Conservation (phyloP, 2,329 filamentous ascomycete genomes). For the Alternaria consortialis region DNA sequence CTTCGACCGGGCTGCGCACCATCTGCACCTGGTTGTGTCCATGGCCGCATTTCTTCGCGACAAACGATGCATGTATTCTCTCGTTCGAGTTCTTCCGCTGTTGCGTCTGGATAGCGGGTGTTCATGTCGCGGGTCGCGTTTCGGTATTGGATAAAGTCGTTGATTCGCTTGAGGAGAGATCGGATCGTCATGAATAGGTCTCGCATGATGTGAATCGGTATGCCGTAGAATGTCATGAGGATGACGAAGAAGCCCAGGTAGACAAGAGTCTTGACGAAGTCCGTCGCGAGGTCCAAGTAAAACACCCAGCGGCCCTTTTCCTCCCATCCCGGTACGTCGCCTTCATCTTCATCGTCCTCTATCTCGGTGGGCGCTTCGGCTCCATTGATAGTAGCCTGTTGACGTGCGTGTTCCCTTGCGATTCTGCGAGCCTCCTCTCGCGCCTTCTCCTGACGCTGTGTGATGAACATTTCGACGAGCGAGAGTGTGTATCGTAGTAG, state of each 20-base stretch:
- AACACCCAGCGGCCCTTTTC: constrained; percentile 93
- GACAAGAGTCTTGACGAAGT: constrained; percentile 88
- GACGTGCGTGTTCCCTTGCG: constrained; percentile 74
- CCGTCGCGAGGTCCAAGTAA: constrained; percentile 83
- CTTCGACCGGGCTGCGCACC: constrained; percentile 49
- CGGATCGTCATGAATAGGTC: constrained; percentile 94
- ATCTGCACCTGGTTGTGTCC: constrained; percentile 64
- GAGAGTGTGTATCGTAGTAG: constrained; percentile 80
- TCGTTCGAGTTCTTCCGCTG: constrained; percentile 79
- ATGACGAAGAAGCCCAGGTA: constrained; percentile 94
- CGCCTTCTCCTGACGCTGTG: constrained; percentile 75
- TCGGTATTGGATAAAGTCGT: constrained; percentile 87
- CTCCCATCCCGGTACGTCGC: constrained; percentile 96
- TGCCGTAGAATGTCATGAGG: constrained; percentile 89
- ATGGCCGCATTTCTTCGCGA: constrained; percentile 91
- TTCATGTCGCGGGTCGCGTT: constrained; percentile 96
- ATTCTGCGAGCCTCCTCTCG: constrained; percentile 58
- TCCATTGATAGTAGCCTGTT: constrained; percentile 53
- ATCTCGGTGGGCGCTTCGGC: constrained; percentile 48
- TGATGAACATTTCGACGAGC: constrained; percentile 78
- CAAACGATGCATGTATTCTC: constrained; percentile 98
- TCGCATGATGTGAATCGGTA: constrained; percentile 95
- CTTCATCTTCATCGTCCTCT: constrained; percentile 87
- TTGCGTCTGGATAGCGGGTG: constrained; percentile 86
- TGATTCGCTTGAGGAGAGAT: constrained; percentile 89